Conservation (phyloP, 2,329 filamentous ascomycete species). For the Mycocentrospora acerina region DNA sequence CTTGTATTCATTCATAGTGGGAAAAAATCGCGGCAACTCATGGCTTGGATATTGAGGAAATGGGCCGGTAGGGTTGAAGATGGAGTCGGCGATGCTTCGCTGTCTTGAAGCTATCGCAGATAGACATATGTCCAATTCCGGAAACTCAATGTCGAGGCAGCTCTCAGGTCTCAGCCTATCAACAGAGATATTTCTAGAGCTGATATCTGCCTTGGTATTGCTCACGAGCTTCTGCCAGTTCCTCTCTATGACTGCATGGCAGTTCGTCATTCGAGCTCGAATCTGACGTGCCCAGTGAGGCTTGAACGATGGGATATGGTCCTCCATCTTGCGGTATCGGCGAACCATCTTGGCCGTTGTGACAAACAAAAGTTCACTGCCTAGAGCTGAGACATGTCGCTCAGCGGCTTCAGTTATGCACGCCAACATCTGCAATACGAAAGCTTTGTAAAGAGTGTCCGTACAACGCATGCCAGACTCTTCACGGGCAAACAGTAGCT, state of each 20-base stretch:
- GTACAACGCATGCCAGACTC: neutral
- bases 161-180: conserved; percentile 11
- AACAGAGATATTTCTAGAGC: no score
- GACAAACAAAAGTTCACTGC: conserved; percentile 13
- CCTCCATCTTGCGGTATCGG: conserved; percentile 25
- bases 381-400: neutral
- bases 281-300: conserved; percentile 7
- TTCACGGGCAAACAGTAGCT: conserved; percentile 39
- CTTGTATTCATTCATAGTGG: conserved; percentile 11
- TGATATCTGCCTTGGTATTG: conserved; percentile 3
- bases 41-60: no score
- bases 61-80: conserved; percentile 12
- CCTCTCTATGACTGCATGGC: conserved; percentile 11
- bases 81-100: neutral
- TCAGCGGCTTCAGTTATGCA: conserved; percentile 34
- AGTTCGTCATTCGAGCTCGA: conserved; percentile 1
- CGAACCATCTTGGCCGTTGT: conserved; percentile 24
- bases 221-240: conserved; percentile 11
- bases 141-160: conserved; percentile 20
- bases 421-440: conserved; percentile 54
- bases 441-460: conserved; percentile 50
- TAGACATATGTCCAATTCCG: conserved; percentile 19
- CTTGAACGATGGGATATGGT: conserved; percentile 2
- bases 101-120: conserved; percentile 5
- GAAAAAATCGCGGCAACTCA: no score